Evolutionary conservation across 2,329 filamentous ascomycete species (phyloP), one percentile per base, ranked within the genome.

Genomic region (Aspergillus udagawae): DNA sequence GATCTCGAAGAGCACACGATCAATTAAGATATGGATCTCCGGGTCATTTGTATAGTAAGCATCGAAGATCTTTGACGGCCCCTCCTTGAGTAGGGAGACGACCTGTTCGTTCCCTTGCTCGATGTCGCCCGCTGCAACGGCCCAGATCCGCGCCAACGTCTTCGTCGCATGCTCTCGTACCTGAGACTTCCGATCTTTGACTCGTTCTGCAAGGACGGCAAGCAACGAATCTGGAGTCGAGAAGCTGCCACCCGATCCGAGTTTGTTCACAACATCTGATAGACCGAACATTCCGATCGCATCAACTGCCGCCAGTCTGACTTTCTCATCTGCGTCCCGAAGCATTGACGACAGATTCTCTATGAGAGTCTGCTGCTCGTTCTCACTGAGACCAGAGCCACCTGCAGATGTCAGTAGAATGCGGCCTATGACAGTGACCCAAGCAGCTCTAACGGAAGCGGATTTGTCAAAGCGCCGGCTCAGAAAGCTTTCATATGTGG

Each of bases 371-470:
- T 82, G 82, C 71, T 96, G 91, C 62, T 97, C 93, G 56, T 90
- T 88, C 6, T 88, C 83, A 67, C 90, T 92, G 44, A 97, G 79
- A 0, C 93, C 93, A 63, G 94, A 93, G 25, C 91, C 91, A 49
- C 93, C 93, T 25, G 91, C 93, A 25, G 90, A 93, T 0, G 94
- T 97, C n/a, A 89, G 84, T 8, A 99, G 76, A 55, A 99, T 96
- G 63, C 92, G 85, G 5, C 92, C 92, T 41, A 89, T 86, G 10
- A 88, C 89, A 0, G 88, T 90, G 1, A 89, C 89, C 93, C 93
- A 99, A 2, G 89, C 89, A 5, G 90, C 85, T 60, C 94, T 87
- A 52, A 99, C 92, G 9, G 87, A 80, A 1, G 89, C 81, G 1
- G 88, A 89, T 73, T 94, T 97, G 75, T 99, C 94, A 54, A 93